Percentiles rank a stretch among this genome's conserved stretches.
Evolutionary conservation across 2,329 filamentous ascomycete genomes (phyloP).

Genomic region (Xylariaceae sp.): DNA sequence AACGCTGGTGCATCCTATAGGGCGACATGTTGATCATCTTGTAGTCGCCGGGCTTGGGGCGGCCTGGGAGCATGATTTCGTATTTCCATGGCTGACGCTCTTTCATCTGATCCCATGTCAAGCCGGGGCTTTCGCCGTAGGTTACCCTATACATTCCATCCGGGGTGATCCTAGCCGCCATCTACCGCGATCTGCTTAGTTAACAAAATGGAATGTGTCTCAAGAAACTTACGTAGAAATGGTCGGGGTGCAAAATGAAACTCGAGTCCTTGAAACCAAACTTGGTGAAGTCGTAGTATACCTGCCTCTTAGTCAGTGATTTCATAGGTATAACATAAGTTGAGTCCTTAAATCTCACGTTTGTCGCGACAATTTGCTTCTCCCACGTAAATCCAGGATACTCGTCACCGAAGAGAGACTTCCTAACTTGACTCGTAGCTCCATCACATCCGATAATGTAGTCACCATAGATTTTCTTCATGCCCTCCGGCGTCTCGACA

Average conservation of each 20-base stretch:
- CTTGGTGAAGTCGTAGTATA: slow-evolving; percentile 62
- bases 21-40: slow-evolving; percentile 59
- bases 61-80: slow-evolving; percentile 59
- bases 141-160: slow-evolving; percentile 66
- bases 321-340: neutral
- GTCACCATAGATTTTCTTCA: slow-evolving; percentile 47
- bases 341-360: slow-evolving; percentile 44
- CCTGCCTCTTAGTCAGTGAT: slow-evolving; percentile 42
- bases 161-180: slow-evolving; percentile 61
- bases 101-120: slow-evolving; percentile 56
- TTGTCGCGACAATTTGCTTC: slow-evolving; percentile 63
- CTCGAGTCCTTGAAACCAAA: slow-evolving; percentile 59
- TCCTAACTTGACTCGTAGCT: slow-evolving; percentile 51
- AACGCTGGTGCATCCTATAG: slow-evolving; percentile 64
- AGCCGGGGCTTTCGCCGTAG: slow-evolving; percentile 59
- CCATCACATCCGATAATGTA: slow-evolving; percentile 62
- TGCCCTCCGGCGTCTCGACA: slow-evolving; percentile 43
- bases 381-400: slow-evolving; percentile 65
- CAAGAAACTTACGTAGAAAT: slow-evolving; percentile 50
- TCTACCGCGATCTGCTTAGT: slow-evolving; percentile 42
- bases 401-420: slow-evolving; percentile 54
- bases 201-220: neutral
- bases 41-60: slow-evolving; percentile 61
- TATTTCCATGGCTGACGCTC: slow-evolving; percentile 58
- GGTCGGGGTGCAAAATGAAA: slow-evolving; percentile 63